Evolutionary conservation across 305 asterid species (phyloP).

Genomic region (Solanum hybrid): DNA sequence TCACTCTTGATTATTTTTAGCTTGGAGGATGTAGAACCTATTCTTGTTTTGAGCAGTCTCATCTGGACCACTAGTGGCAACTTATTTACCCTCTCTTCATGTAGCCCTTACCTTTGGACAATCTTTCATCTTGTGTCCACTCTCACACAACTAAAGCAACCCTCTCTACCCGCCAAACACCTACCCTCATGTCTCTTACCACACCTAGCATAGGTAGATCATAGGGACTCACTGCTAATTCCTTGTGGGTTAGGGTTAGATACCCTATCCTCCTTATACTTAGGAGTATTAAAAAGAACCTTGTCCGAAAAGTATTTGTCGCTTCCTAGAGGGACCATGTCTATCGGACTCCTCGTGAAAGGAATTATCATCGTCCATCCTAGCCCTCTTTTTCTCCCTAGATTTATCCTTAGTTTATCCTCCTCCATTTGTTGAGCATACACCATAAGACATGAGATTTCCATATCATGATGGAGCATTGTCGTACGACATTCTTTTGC

Average conservation of each 20-base stretch:
- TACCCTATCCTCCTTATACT: neutral
- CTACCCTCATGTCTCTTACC: neutral
- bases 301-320: neutral
- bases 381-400: neutral
- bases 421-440: neutral
- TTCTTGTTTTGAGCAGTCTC: too few species aligned
- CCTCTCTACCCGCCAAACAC: too few species aligned
- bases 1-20: too few species aligned
- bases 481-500: neutral
- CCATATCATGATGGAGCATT: neutral
- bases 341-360: neutral
- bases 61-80: too few species aligned
- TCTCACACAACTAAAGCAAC: too few species aligned
- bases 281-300: neutral
- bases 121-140: too few species aligned
- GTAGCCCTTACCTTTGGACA: too few species aligned
- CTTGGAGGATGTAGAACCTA: too few species aligned
- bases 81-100: too few species aligned
- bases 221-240: neutral
- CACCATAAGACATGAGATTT: neutral
- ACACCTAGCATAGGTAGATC: neutral
- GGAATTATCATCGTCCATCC: neutral
- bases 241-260: neutral
- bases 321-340: neutral
- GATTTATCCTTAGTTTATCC: neutral